Conservation (phyloP, 2,329 filamentous ascomycete genomes). For the Epichloe baconii region DNA sequence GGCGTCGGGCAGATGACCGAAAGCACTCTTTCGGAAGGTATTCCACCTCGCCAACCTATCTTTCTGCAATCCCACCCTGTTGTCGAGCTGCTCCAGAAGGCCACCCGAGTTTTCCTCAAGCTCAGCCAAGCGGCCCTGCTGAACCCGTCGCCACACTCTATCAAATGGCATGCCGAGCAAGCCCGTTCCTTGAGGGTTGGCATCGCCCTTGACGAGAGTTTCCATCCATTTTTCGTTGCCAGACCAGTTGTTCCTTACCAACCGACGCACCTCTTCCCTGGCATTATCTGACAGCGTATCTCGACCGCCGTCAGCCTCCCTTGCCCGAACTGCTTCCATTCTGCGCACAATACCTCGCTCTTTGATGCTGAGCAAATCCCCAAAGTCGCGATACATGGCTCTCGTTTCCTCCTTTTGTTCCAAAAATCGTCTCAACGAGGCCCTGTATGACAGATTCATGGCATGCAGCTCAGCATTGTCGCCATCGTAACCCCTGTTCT, state of each 20-base stretch:
- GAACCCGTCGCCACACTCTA: slow-evolving; percentile 56
- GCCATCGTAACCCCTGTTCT: slow-evolving; percentile 43
- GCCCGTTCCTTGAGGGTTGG: slow-evolving; percentile 39
- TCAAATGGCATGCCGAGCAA: slow-evolving; percentile 57
- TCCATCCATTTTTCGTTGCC: slow-evolving; percentile 65
- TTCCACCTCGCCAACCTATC: slow-evolving; percentile 62
- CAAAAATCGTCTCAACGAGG: slow-evolving; percentile 47
- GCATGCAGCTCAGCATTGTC: slow-evolving; percentile 44
- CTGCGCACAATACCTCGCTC: slow-evolving; percentile 42
- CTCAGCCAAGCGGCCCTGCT: slow-evolving; percentile 43
- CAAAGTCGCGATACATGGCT: slow-evolving; percentile 48
- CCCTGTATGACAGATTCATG: slow-evolving; percentile 61
- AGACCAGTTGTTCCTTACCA: slow-evolving; percentile 62
- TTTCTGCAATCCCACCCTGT: slow-evolving; percentile 52
- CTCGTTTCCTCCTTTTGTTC: slow-evolving; percentile 46
- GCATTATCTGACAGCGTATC: slow-evolving; percentile 28
- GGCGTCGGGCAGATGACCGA: slow-evolving; percentile 18
- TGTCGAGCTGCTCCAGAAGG: slow-evolving; percentile 58
- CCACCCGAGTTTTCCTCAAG: slow-evolving; percentile 38
- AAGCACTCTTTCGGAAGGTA: slow-evolving; percentile 42
- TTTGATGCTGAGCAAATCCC: slow-evolving; percentile 50
- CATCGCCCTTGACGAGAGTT: slow-evolving; percentile 54
- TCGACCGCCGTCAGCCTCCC: slow-evolving; percentile 13
- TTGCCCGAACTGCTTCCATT: slow-evolving; percentile 30
- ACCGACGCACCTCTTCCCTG: slow-evolving; percentile 40